These are phyloP conservation scores for Botryosphaeria dothidea DNA, from an alignment of 2,329 filamentous ascomycete species.

Conservation along the genomic window DNA sequence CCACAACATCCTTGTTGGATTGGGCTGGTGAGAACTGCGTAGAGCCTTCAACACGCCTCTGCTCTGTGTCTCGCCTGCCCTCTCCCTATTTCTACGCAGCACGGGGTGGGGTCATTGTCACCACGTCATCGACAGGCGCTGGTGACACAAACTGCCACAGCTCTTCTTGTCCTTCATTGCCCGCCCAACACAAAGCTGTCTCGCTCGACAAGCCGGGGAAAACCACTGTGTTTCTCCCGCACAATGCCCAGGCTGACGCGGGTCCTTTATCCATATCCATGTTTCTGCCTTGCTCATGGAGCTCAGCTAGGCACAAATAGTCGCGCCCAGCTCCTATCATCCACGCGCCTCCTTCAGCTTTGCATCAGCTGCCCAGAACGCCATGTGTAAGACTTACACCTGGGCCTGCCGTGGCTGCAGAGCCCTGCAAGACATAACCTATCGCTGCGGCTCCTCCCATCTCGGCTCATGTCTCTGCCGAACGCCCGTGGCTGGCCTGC, in stretches of 20 bases:
- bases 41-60: not conserved
- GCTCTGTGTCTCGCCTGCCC: too few species aligned
- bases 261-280: too few species aligned
- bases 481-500: not conserved
- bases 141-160: not conserved
- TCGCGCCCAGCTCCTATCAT: too few species aligned
- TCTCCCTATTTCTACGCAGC: too few species aligned
- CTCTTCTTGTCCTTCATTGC: too few species aligned
- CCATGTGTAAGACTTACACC: slow-evolving; percentile 7
- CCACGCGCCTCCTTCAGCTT: not conserved
- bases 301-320: not conserved
- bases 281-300: not conserved
- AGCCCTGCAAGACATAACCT: not conserved
- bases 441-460: not conserved
- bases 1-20: not conserved
- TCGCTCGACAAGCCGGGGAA: not conserved
- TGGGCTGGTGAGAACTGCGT: too few species aligned
- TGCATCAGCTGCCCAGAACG: not conserved
- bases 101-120: too few species aligned
- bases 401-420: slow-evolving; percentile 5
- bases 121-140: not conserved
- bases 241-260: not conserved
- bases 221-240: not conserved
- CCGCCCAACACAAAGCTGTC: not conserved
- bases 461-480: not conserved